A percentile compares a stretch with the other conserved stretches of the same genome.
phyloP scores from a whole-genome alignment of 208 protist genomes.

The Crithidia mellificae region DNA sequence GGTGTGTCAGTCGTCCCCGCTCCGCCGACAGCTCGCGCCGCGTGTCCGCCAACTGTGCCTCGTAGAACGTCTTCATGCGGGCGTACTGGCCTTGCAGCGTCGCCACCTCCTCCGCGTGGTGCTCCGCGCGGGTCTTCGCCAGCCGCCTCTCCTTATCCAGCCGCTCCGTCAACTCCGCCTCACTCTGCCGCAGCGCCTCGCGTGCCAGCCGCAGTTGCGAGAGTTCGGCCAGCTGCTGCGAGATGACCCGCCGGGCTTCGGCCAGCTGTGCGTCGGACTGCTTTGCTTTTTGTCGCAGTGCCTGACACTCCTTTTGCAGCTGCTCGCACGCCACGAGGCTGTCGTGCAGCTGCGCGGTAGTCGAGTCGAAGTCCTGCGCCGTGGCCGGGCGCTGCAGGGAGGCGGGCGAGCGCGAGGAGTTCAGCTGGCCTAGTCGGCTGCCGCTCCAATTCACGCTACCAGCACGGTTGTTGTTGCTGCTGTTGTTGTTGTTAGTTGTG shows the following conservation, averaged over 20 bases:
- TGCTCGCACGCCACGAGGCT: slow-evolving; percentile 62
- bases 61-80: slow-evolving; percentile 70
- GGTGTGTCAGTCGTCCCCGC: slow-evolving; percentile 28
- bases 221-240: slow-evolving; percentile 73
- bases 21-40: slow-evolving; percentile 63
- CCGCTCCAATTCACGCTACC: not conserved
- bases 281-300: slow-evolving; percentile 44
- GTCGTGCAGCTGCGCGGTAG: slow-evolving; percentile 57
- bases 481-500: not conserved
- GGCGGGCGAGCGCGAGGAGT: not conserved
- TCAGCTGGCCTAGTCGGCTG: not conserved
- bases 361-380: slow-evolving; percentile 21
- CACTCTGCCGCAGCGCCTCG: slow-evolving; percentile 43
- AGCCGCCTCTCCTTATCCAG: slow-evolving; percentile 53
- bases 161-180: slow-evolving; percentile 45
- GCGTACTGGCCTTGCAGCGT: slow-evolving; percentile 67
- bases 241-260: slow-evolving; percentile 67
- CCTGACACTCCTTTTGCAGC: slow-evolving; percentile 59
- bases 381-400: slow-evolving; percentile 14
- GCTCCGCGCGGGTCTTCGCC: slow-evolving; percentile 35
- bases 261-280: slow-evolving; percentile 49
- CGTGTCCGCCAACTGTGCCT: slow-evolving; percentile 76
- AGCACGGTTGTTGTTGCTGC: not conserved
- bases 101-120: slow-evolving; percentile 56
- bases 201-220: slow-evolving; percentile 44